phyloP scores from a whole-genome alignment of 495 filamentous ascomycete species.

The Melanomma pulvis-pyrius region DNA sequence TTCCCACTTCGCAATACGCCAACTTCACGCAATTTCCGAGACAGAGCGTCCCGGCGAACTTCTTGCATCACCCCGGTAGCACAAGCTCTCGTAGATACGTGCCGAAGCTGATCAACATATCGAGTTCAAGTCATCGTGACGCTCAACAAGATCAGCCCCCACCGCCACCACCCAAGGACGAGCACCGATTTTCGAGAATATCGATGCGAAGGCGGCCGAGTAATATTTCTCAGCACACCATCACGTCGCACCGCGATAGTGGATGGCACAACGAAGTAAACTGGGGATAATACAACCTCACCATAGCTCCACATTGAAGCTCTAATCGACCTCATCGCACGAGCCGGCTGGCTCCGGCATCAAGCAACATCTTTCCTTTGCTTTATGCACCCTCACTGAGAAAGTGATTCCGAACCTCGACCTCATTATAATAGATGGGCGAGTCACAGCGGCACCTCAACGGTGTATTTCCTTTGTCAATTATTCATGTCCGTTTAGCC shows the following conservation, averaged over 20 bases:
- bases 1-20: slow-evolving; percentile 26
- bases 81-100: slow-evolving; percentile 18
- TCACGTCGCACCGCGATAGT: slow-evolving; percentile 25
- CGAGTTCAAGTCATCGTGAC: slow-evolving; percentile 12
- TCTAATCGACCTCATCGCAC: background rate
- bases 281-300: slow-evolving; percentile 31
- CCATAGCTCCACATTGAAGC: background rate
- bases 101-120: slow-evolving; percentile 33
- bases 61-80: slow-evolving; percentile 23
- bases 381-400: slow-evolving; percentile 25
- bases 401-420: slow-evolving; percentile 39
- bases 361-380: slow-evolving; percentile 7
- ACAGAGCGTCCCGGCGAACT: slow-evolving; percentile 30
- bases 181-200: slow-evolving; percentile 26
- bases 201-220: slow-evolving; percentile 28
- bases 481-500: slow-evolving; percentile 15
- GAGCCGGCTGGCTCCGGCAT: slow-evolving; percentile 27
- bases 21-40: slow-evolving; percentile 25
- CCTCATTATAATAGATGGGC: slow-evolving; percentile 16
- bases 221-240: slow-evolving; percentile 35
- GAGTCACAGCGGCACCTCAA: slow-evolving; percentile 33
- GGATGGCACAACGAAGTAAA: slow-evolving; percentile 34
- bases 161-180: slow-evolving; percentile 33
- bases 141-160: slow-evolving; percentile 23
- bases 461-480: slow-evolving; percentile 14